Base-by-base conservation (phyloP, 148 eudicot species). In the Cornus suecica region DNA sequence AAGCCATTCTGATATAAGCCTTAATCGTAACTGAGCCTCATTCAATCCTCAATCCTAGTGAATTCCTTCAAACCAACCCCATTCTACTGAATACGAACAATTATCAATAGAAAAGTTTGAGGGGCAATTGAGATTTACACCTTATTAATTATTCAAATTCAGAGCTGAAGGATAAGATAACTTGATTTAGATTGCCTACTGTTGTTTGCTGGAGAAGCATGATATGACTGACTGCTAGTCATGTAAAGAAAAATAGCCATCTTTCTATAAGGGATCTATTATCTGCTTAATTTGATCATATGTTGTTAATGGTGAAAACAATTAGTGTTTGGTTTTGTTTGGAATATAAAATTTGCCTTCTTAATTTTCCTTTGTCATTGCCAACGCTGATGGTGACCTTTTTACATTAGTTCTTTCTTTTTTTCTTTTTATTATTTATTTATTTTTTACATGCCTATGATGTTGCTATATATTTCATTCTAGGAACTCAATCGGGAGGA, bases 401-500 rank as follows among this genome's bases (percentile, higher is more conserved):
- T 8, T 23, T 37, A 1, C n/a, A n/a, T n/a, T n/a, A n/a, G n/a
- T n/a, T n/a, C n/a, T 7, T 11, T 42, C 20, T 66, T 6, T 28
- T 29, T 70, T 56, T 42, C 4, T 16, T 34, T 14, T 7, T 45
- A 34, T 30, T 71, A n/a, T n/a, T n/a, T n/a, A n/a, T 22, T 71
- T 32, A 30, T 28, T 75, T 65, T 45, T 11, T 27, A 13, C 15
- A 58, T 65, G 71, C 0, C 34, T 72, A 70, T 41, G 27, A 29
- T 68, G 26, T 69, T 81, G 56, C 23, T 76, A 64, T 76, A 51
- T 80, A 26, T 80, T 72, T 41, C 51, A 69, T 77, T 86, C 15
- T 85, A 96, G 99, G 97, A 90, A 82, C 91, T 96, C 41, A 90
- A 87, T 73, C 90, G 94, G 76, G 98, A 91, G 74, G 99, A 96